Evolutionary conservation across 1,284 basidiomycete species (phyloP).

Genomic region (Moesziomyces sp.): DNA sequence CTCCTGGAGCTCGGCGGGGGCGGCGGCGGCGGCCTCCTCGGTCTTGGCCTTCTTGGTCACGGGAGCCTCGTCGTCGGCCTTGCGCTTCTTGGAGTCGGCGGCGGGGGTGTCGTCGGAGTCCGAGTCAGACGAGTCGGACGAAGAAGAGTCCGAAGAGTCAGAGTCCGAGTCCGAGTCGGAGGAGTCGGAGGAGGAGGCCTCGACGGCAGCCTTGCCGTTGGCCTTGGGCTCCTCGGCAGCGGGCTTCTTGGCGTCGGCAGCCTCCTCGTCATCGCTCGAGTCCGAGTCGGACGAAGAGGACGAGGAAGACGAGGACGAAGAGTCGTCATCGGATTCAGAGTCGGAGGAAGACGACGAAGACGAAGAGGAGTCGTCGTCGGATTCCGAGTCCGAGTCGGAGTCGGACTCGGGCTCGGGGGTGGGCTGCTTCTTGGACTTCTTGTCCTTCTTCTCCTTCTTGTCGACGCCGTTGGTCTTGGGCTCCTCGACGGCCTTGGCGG

Average conservation of each 20-base stretch:
- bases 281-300: constrained; percentile 18
- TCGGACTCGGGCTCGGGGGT: constrained; percentile 44
- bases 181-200: constrained; percentile 39
- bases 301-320: constrained; percentile 4
- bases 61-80: constrained; percentile 77
- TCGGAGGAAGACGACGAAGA: background rate
- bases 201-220: constrained; percentile 46
- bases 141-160: constrained; percentile 26
- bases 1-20: constrained; percentile 68
- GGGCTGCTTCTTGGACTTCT: constrained; percentile 49
- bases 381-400: constrained; percentile 2
- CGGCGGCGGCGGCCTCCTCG: constrained; percentile 59
- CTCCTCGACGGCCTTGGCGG: constrained; percentile 26
- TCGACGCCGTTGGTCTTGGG: constrained; percentile 43
- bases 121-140: constrained; percentile 49
- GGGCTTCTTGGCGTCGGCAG: constrained; percentile 35
- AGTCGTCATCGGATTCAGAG: constrained; percentile 1
- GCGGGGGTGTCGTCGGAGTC: constrained; percentile 66
- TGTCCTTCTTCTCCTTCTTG: constrained; percentile 57
- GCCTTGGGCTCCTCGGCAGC: constrained; percentile 34
- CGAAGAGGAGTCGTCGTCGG: background rate
- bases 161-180: constrained; percentile 46
- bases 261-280: constrained; percentile 32
- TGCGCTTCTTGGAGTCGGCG: constrained; percentile 76
- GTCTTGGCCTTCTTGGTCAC: constrained; percentile 86